Evolutionary conservation across 1,284 basidiomycete species (phyloP).

Genomic region (Trichosporon sp.): DNA sequence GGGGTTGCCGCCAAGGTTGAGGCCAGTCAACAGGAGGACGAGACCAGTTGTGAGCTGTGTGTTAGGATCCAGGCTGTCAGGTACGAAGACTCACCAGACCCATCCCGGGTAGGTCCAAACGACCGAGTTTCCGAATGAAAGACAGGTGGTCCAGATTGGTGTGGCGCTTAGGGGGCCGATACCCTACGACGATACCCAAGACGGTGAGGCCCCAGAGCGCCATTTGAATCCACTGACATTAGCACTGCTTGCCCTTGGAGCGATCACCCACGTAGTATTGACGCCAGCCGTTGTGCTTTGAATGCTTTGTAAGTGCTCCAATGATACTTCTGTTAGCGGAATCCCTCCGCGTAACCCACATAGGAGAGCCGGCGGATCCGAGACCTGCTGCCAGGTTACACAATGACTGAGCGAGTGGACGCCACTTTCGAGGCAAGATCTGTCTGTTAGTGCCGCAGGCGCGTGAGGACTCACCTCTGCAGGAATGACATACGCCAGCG

Average conservation of each 20-base stretch:
- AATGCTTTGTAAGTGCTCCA: neutral
- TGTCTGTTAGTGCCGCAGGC: neutral
- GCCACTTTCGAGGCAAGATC: slow-evolving; percentile 11
- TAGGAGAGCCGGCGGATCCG: neutral
- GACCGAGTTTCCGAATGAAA: slow-evolving; percentile 5
- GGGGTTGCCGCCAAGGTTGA: slow-evolving; percentile 10
- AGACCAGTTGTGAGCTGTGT: slow-evolving; percentile 1
- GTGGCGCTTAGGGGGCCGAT: slow-evolving; percentile 16
- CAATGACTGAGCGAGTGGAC: neutral
- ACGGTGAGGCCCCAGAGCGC: slow-evolving; percentile 8
- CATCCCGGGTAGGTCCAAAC: slow-evolving; percentile 9
- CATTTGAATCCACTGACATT: slow-evolving; percentile 14
- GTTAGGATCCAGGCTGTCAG: too few relatives aligned
- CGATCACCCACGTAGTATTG: slow-evolving; percentile 7
- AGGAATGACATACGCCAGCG: slow-evolving; percentile 13
- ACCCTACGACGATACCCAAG: slow-evolving; percentile 1
- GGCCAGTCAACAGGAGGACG: slow-evolving; percentile 1
- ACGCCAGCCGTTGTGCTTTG: slow-evolving; percentile 3
- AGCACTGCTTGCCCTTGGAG: neutral
- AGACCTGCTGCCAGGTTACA: slow-evolving; percentile 6
- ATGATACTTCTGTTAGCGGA: neutral
- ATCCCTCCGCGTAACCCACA: neutral
- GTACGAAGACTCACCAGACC: neutral
- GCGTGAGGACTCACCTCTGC: neutral
- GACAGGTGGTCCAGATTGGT: slow-evolving; percentile 9